phyloP scores from a whole-genome alignment of 306 rosid genomes.

The Acacia confusa region DNA sequence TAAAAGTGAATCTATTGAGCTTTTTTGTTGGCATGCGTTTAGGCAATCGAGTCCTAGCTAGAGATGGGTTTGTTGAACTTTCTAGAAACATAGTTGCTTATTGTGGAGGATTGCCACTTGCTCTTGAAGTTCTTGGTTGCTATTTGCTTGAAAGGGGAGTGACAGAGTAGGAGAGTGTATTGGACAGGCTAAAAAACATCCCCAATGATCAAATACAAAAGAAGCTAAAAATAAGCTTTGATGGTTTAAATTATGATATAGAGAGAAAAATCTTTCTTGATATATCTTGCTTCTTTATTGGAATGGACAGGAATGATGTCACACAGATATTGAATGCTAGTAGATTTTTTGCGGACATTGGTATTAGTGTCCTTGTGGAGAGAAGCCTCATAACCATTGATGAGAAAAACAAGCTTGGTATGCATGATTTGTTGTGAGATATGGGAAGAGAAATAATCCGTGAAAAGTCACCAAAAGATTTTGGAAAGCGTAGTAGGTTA shows the following conservation, averaged over 20 bases:
- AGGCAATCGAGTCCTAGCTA: too few species aligned
- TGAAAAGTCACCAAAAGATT: not conserved
- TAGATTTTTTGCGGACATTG: not conserved
- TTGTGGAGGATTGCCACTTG: not conserved
- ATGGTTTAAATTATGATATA: not conserved
- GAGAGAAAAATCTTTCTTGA: not conserved
- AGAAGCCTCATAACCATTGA: not conserved
- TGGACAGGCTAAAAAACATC: not conserved
- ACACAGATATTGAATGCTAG: not conserved
- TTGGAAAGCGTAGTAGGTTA: not conserved
- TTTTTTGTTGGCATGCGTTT: too few species aligned
- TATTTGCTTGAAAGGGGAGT: not conserved
- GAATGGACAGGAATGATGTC: not conserved
- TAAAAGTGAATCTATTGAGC: too few species aligned
- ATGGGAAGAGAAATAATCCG: constrained; percentile 3
- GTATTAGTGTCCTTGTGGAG: not conserved
- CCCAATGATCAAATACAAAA: not conserved
- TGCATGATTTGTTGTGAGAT: not conserved
- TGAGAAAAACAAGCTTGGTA: not conserved
- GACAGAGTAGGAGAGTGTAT: not conserved
- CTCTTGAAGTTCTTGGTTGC: not conserved
- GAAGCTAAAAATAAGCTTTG: not conserved
- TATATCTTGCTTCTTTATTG: not conserved
- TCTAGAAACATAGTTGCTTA: not conserved
- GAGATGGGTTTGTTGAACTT: not conserved